phyloP scores from a whole-genome alignment of 805 yeast species.

The Lachancea meyersii region DNA sequence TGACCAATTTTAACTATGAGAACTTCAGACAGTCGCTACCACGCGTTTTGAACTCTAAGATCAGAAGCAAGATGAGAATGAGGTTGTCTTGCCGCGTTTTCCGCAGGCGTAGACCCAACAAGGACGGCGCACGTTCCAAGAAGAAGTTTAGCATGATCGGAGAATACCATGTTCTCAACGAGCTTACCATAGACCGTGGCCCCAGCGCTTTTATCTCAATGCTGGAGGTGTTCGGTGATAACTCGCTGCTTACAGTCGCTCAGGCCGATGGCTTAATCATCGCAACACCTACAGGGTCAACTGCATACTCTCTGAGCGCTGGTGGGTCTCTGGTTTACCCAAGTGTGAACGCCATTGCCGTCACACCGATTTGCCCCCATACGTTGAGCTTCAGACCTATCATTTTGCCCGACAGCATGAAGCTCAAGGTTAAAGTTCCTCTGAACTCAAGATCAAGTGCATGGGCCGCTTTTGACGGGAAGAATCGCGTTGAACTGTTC shows the following conservation, averaged over 20 bases:
- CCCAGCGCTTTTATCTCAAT: conserved; percentile 89
- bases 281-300: conserved; percentile 94
- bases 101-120: conserved; percentile 34
- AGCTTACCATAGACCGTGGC: conserved; percentile 86
- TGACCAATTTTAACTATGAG: conserved; percentile 79
- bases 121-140: conserved; percentile 36
- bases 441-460: conserved; percentile 79
- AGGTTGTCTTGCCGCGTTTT: conserved; percentile 77
- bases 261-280: conserved; percentile 92
- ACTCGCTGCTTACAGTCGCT: conserved; percentile 74
- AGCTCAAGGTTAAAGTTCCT: conserved; percentile 76
- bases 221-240: conserved; percentile 85
- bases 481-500: conserved; percentile 70
- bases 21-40: conserved; percentile 56
- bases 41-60: conserved; percentile 60
- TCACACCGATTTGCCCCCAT: conserved; percentile 96
- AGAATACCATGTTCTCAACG: conserved; percentile 76
- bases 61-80: conserved; percentile 75
- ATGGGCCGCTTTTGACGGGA: conserved; percentile 96
- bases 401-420: conserved; percentile 88
- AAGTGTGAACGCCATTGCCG: conserved; percentile 83
- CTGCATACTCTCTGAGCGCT: conserved; percentile 91
- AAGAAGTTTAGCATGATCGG: conserved; percentile 40
- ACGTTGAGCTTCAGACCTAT: conserved; percentile 90
- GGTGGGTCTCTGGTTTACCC: conserved; percentile 96